These are phyloP conservation scores for Pleurotus citrinopileatus DNA, from an alignment of 768 basidiomycete species.

Conservation along the genomic window DNA sequence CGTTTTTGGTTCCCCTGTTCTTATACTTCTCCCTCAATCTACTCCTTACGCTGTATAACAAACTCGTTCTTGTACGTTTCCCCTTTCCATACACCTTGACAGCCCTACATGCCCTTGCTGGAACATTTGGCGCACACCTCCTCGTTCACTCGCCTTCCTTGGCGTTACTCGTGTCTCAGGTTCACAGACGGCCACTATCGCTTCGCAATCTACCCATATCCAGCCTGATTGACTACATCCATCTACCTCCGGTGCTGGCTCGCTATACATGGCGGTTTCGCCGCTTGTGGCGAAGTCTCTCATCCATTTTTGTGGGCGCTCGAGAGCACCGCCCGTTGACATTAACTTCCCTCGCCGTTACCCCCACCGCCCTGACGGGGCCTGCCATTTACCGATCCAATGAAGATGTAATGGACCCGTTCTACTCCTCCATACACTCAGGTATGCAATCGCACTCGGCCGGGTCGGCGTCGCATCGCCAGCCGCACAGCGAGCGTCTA, in stretches of 20 bases:
- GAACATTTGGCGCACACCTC: slow-evolving; percentile 74
- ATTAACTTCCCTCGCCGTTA: no score
- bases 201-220: slow-evolving; percentile 19
- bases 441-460: slow-evolving; percentile 29
- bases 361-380: not conserved
- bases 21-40: slow-evolving; percentile 93
- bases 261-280: slow-evolving; percentile 8
- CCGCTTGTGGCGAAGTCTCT: not conserved
- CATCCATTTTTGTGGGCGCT: not conserved
- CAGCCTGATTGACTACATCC: not conserved
- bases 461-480: slow-evolving; percentile 53
- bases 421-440: slow-evolving; percentile 3
- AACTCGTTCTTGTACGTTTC: slow-evolving; percentile 85
- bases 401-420: slow-evolving; percentile 1
- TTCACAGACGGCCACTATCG: slow-evolving; percentile 9
- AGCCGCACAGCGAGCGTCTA: slow-evolving; percentile 29
- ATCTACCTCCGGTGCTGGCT: slow-evolving; percentile 2
- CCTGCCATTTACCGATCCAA: not conserved
- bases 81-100: slow-evolving; percentile 97
- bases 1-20: slow-evolving; percentile 50
- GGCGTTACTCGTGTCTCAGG: slow-evolving; percentile 16
- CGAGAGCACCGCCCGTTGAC: slow-evolving; percentile 3
- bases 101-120: slow-evolving; percentile 86
- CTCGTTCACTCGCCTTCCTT: slow-evolving; percentile 38
- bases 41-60: slow-evolving; percentile 92